These are phyloP conservation scores for Fragaria iinumae DNA, from an alignment of 306 rosid species.

Conservation along the genomic window DNA sequence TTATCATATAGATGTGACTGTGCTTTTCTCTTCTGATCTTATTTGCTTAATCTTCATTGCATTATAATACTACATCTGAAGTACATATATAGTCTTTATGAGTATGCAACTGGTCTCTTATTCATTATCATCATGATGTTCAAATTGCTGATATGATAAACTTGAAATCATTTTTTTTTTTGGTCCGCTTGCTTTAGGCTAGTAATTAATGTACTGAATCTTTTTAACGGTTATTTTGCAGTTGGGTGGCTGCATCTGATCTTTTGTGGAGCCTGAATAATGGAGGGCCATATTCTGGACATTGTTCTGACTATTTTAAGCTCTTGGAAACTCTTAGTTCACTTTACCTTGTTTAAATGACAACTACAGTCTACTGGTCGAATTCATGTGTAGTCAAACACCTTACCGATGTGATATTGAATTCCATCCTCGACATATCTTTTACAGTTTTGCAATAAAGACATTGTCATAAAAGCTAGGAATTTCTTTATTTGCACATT, in stretches of 20 bases:
- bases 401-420: conserved; percentile 19
- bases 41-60: neutral
- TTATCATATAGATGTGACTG: neutral
- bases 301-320: conserved; percentile 7
- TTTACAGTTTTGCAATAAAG: neutral
- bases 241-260: conserved; percentile 78
- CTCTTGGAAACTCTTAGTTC: conserved; percentile 21
- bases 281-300: conserved; percentile 6
- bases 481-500: conserved; percentile 19
- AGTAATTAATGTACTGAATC: conserved; percentile 14
- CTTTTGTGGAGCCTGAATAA: conserved; percentile 25
- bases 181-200: neutral
- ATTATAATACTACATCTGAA: neutral
- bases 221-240: conserved; percentile 37
- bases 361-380: neutral
- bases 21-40: neutral
- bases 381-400: conserved; percentile 12
- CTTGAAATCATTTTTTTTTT: neutral
- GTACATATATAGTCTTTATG: neutral
- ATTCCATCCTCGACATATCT: conserved; percentile 8
- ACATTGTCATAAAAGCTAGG: conserved; percentile 2
- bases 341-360: conserved; percentile 16
- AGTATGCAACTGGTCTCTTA: neutral
- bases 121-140: conserved; percentile 3
- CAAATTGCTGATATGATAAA: neutral